Base-by-base conservation (phyloP, 768 basidiomycete species). In the Mrakia blollopis region DNA sequence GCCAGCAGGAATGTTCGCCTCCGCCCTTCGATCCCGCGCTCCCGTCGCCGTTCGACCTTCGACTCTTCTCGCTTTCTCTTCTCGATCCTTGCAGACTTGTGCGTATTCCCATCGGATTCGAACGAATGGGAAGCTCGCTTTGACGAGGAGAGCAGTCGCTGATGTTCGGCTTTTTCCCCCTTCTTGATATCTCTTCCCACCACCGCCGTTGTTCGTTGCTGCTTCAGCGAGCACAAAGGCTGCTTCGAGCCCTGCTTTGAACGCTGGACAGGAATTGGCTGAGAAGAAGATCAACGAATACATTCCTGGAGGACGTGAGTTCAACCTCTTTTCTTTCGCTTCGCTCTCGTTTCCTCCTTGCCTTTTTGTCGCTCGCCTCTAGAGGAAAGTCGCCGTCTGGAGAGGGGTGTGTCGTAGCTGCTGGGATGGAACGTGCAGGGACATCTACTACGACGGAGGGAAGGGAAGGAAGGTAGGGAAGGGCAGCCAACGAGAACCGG, bases 291-390 rank as follows among this genome's bases (percentile, higher is more conserved):
- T 78, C 63, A 68, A 78, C 81, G 81, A 82, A 72, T 84, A 84
- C 79, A 79, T 83, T 52, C 83, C 84, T 7, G 84, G 84, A 78
- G 84, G 84, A 80, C 84, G 83, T 84, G 80, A 83, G 83, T 84
- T n/a, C 18, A 50, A 25, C 30, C 23, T 52, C 23, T 60, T 30
- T 63, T 30, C 37, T 73, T 57, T n/a, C 37, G 21, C 28, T 28
- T 67, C 11, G 6, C 32, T 10, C 32, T 1, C 69, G 62, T n/a
- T 28, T 23, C 7, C 21, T 70, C n/a, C 25, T 25, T 30, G 47
- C 28, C 6, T 41, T 30, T 18, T 39, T 23, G 3, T 50, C 47
- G 52, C n/a, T n/a, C n/a, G n/a, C n/a, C n/a, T n/a, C n/a, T n/a
- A n/a, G 39, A 41, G 39, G 60, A n/a, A 52, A 16, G 16, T 32